A percentile compares a stretch with the other conserved stretches of the same genome.
phyloP scores from a whole-genome alignment of 768 basidiomycete genomes.

The Termitomyces titanicus region DNA sequence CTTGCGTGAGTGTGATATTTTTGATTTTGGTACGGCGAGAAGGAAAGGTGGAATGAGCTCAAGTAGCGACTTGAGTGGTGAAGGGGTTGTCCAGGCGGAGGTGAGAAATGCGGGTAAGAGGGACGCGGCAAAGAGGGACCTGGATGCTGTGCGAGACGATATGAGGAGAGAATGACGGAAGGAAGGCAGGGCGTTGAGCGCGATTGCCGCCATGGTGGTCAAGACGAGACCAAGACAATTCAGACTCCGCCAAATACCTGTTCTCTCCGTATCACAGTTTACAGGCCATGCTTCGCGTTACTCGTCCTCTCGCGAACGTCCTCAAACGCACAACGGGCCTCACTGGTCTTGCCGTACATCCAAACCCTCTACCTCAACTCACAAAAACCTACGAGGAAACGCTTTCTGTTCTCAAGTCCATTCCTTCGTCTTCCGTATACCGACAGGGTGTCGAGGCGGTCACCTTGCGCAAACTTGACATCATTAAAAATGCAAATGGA shows the following conservation, averaged over 20 bases:
- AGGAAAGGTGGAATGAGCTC: constrained; percentile 87
- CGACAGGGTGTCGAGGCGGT: constrained; percentile 86
- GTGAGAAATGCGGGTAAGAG: constrained; percentile 1
- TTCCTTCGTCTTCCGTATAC: constrained; percentile 86
- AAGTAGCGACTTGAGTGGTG: constrained; percentile 37
- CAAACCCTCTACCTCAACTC: constrained; percentile 80
- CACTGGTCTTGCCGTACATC: constrained; percentile 80
- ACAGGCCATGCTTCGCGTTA: constrained; percentile 65
- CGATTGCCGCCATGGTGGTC: constrained; percentile 32
- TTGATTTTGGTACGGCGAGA: constrained; percentile 92
- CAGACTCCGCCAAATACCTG: constrained; percentile 35
- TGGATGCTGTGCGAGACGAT: constrained; percentile 5
- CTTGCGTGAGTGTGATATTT: constrained; percentile 90
- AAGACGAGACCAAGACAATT: constrained; percentile 19
- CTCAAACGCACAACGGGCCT: constrained; percentile 84
- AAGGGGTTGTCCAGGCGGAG: constrained; percentile 35
- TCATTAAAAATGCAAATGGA: constrained; percentile 66
- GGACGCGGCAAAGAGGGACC: constrained; percentile 11
- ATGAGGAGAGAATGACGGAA: constrained; percentile 9
- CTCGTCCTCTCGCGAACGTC: constrained; percentile 65
- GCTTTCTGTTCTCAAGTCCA: constrained; percentile 57
- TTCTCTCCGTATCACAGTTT: constrained; percentile 7
- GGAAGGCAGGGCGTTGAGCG: constrained; percentile 21
- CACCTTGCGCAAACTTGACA: constrained; percentile 72
- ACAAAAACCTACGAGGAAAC: constrained; percentile 74